phyloP scores from a whole-genome alignment of 1,139 yeast species.

The Saccharomyces hybrid region DNA sequence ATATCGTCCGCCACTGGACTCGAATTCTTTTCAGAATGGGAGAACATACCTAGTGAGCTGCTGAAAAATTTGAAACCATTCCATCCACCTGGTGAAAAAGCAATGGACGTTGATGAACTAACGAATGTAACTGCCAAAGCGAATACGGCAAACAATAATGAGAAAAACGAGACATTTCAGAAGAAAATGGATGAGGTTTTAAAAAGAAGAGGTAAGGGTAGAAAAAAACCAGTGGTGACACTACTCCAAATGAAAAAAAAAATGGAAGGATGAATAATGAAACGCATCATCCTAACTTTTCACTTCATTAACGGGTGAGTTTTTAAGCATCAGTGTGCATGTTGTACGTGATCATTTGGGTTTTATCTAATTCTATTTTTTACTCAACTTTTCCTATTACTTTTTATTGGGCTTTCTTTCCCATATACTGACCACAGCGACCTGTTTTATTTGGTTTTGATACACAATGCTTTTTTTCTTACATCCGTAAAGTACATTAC shows the following conservation, averaged over 20 bases:
- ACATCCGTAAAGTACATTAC: not conserved
- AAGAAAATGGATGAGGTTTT: conserved; percentile 9
- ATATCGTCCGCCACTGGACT: conserved; percentile 28
- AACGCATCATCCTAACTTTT: not conserved
- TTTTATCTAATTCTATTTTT: not conserved
- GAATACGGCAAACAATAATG: not conserved
- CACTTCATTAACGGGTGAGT: not conserved
- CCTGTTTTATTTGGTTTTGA: not conserved
- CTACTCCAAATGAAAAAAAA: conserved; percentile 16
- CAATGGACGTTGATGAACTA: not conserved
- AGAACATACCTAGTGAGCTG: conserved; percentile 26
- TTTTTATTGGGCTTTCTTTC: not conserved
- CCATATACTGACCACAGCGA: not conserved
- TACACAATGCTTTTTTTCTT: not conserved
- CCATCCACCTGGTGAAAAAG: conserved; percentile 10
- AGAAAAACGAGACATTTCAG: conserved; percentile 3
- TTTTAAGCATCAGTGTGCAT: not conserved
- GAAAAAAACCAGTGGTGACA: conserved; percentile 8
- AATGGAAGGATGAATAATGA: conserved; percentile 1
- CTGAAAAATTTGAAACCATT: conserved; percentile 24
- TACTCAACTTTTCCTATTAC: not conserved
- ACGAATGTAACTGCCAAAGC: not conserved
- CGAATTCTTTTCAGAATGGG: conserved; percentile 32
- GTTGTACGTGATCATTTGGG: not conserved
- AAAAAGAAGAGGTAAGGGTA: conserved; percentile 9